These are phyloP conservation scores for Chrysoporthe deuterocubensis DNA, from an alignment of 2,329 filamentous ascomycete genomes.

Conservation along the genomic window DNA sequence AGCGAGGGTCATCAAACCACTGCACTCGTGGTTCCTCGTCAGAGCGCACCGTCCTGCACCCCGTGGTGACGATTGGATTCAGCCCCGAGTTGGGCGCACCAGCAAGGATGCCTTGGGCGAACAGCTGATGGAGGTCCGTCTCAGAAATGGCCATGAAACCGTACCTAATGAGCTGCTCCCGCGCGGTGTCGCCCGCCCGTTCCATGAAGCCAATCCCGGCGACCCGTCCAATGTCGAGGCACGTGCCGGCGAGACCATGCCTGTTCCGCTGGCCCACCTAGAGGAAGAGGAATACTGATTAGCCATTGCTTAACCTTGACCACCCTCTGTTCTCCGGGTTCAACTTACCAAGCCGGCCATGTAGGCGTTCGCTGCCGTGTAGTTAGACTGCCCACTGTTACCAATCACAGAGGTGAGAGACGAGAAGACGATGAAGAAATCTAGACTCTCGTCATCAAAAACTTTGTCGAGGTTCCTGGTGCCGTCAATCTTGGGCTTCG, in stretches of 20 bases:
- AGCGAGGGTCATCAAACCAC: slow-evolving; percentile 7
- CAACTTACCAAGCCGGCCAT: slow-evolving; percentile 35
- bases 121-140: slow-evolving; percentile 44
- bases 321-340: background rate
- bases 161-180: slow-evolving; percentile 4
- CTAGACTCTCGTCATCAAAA: slow-evolving; percentile 29
- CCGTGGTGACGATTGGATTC: slow-evolving; percentile 7
- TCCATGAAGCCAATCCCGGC: slow-evolving; percentile 37
- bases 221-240: slow-evolving; percentile 41
- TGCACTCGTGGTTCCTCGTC: background rate
- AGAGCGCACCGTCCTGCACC: background rate
- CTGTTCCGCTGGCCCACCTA: slow-evolving; percentile 35
- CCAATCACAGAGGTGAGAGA: slow-evolving; percentile 41
- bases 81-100: slow-evolving; percentile 6
- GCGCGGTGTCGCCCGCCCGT: background rate
- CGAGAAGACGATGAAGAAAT: slow-evolving; percentile 44
- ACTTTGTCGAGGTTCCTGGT: slow-evolving; percentile 31
- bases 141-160: slow-evolving; percentile 35
- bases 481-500: slow-evolving; percentile 29
- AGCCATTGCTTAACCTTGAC: background rate
- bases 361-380: slow-evolving; percentile 42
- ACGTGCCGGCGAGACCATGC: slow-evolving; percentile 37
- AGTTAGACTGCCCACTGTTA: slow-evolving; percentile 39
- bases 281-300: background rate
- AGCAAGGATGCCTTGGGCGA: slow-evolving; percentile 42